Percentiles rank a stretch among this genome's conserved stretches.
Evolutionary conservation across 176 grass and related monocot species (phyloP).

Genomic region (Oryza longistaminata): DNA sequence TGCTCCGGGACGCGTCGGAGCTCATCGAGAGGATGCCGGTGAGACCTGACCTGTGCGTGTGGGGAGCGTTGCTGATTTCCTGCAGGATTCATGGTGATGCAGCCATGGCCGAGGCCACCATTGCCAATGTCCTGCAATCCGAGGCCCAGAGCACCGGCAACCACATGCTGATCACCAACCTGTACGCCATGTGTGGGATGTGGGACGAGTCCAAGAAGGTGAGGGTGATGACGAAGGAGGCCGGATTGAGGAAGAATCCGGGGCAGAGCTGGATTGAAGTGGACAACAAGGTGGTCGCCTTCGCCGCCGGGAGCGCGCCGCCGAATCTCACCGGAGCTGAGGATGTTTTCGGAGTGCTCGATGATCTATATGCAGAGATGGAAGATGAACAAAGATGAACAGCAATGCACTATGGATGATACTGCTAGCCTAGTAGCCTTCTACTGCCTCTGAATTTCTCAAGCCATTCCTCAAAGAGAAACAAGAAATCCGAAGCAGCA

Average conservation of each 20-base stretch:
- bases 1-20: constrained; percentile 42
- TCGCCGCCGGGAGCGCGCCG: constrained; percentile 11
- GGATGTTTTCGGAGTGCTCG: constrained; percentile 33
- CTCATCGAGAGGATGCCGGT: constrained; percentile 53
- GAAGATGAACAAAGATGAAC: constrained; percentile 30
- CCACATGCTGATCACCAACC: constrained; percentile 57
- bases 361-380: constrained; percentile 40
- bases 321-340: neutral
- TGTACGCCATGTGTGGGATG: constrained; percentile 59
- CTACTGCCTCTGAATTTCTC: too few relatives aligned
- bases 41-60: constrained; percentile 46
- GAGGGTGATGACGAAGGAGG: constrained; percentile 55
- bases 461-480: too few relatives aligned
- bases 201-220: constrained; percentile 58
- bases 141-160: constrained; percentile 41
- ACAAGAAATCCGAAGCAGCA: neutral
- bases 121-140: constrained; percentile 31
- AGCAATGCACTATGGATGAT: neutral
- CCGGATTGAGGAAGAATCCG: constrained; percentile 59
- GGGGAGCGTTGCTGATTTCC: constrained; percentile 67
- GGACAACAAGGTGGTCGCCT: constrained; percentile 45
- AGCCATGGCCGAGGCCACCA: constrained; percentile 32
- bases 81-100: constrained; percentile 54
- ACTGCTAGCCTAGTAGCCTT: too few relatives aligned
- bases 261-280: constrained; percentile 71